A percentile compares a stretch with the other conserved stretches of the same genome.
These are phyloP conservation scores for Saprolegnia parasitica DNA, from an alignment of 352 stramenopile genomes.

Conservation along the genomic window DNA sequence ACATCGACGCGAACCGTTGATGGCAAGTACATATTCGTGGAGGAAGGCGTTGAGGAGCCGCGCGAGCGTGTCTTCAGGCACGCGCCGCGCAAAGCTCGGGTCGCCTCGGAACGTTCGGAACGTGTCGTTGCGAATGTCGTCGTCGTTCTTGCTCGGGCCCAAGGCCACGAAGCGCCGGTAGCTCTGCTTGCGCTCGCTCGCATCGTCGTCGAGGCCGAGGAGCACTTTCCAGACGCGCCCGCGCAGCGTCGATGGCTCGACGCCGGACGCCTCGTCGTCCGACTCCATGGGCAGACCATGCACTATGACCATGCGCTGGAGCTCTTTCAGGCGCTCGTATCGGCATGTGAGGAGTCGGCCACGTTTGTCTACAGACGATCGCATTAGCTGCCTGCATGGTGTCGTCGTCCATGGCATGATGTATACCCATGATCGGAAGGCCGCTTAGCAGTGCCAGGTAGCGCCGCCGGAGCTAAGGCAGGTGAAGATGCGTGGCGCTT, in stretches of 20 bases:
- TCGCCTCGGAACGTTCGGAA: constrained; percentile 89
- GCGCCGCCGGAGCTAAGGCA: constrained; percentile 39
- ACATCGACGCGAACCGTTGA: constrained; percentile 25
- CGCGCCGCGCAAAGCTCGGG: constrained; percentile 78
- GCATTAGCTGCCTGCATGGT: background rate
- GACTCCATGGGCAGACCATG: constrained; percentile 48
- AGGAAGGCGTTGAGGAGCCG: constrained; percentile 90
- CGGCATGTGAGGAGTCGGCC: constrained; percentile 43
- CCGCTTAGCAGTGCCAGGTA: constrained; percentile 45
- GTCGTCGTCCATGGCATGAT: too few species aligned
- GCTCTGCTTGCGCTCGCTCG: constrained; percentile 40
- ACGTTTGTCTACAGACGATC: constrained; percentile 34
- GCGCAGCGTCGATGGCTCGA: constrained; percentile 52
- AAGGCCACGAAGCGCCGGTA: constrained; percentile 68
- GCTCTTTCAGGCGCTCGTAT: constrained; percentile 75
- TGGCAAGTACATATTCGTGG: constrained; percentile 53
- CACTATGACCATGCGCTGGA: constrained; percentile 78
- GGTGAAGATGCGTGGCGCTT: background rate
- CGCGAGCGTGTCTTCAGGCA: constrained; percentile 88
- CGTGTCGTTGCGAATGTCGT: constrained; percentile 89
- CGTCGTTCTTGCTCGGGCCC: constrained; percentile 76
- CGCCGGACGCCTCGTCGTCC: constrained; percentile 4
- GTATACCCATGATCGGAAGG: constrained; percentile 43
- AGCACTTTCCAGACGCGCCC: constrained; percentile 88
- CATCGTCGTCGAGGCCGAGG: constrained; percentile 65